Base-by-base conservation (phyloP, 495 filamentous ascomycete species). In the Collariella sp. region DNA sequence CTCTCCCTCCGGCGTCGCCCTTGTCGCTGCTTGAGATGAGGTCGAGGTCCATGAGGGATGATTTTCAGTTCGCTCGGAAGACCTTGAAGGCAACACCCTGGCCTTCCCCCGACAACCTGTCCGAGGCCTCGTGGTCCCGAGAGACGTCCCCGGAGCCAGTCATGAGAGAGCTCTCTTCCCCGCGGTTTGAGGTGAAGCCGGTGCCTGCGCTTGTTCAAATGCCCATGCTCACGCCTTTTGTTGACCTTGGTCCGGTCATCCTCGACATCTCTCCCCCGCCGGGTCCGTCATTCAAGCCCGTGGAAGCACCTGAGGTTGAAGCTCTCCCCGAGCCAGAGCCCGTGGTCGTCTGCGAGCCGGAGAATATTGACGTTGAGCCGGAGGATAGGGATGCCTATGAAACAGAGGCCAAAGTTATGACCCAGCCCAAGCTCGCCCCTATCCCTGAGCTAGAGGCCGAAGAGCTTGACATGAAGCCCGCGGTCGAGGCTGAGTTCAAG, bases 11-110 rank as follows among this genome's bases (percentile, higher is more conserved):
- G 2, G 26, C 39, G n/a, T 57, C 55, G 1, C 36, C 55, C 31
- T 35, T 48, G 50, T 60, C 59, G 36, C 43, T 56, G 22, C 56
- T 65, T 16, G 62, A 65, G 48, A 56, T 62, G 50, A 61, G 62
- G 50, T 62, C 58, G 18, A 61, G 57, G 42, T 39, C 61, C 46
- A 55, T 64, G 11, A 39, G 50, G 16, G 59, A 64, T 4, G 62
- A 59, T 3, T 40, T 46, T 23, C 39, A 51, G 38, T 46, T 55
- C 16, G 11, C 33, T 35, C 55, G 51, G n/a, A 61, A 61, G 47
- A 50, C 43, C 41, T 1, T 7, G 41, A 58, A 23, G 48, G 38
- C 52, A 18, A 50, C 46, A 0, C 52, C 60, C 4, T 59, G 57
- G 64, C 52, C 62, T 3, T 58, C 54, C 13, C 56, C 55, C 15